Evolutionary conservation across 176 grass and related monocot species (phyloP).

Genomic region (Microstegium vimineum): DNA sequence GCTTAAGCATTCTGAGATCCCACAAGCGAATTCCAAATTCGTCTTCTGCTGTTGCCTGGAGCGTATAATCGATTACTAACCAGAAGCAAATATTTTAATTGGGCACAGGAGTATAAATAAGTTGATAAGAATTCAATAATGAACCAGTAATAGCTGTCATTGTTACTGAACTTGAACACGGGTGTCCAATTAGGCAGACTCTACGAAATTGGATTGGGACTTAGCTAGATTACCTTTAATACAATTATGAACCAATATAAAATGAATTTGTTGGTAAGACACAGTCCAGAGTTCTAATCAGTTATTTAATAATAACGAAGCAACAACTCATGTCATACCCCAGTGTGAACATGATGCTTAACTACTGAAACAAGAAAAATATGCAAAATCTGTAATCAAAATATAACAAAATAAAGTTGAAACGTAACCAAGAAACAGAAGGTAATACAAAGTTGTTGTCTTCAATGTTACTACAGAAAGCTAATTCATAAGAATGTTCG

Average conservation of each 20-base stretch:
- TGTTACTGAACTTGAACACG: background rate
- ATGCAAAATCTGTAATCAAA: background rate
- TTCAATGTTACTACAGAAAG: slow-evolving; percentile 3
- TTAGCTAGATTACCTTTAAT: background rate
- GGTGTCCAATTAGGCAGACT: background rate
- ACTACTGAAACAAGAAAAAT: slow-evolving; percentile 16
- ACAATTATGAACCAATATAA: background rate
- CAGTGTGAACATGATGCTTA: slow-evolving; percentile 1
- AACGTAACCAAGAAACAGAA: slow-evolving; percentile 19
- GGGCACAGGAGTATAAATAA: background rate
- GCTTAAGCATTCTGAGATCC: slow-evolving; percentile 89
- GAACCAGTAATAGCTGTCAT: slow-evolving; percentile 13
- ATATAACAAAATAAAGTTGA: slow-evolving; percentile 2
- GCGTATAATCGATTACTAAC: background rate
- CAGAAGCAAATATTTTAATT: background rate
- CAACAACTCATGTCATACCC: slow-evolving; percentile 4
- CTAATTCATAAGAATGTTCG: background rate
- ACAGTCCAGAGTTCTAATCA: background rate
- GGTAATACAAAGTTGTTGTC: background rate
- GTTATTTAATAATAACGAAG: slow-evolving; percentile 5
- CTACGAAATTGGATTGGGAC: background rate
- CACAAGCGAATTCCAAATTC: slow-evolving; percentile 87
- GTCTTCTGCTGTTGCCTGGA: slow-evolving; percentile 94
- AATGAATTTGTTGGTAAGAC: background rate
- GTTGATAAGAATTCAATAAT: slow-evolving; percentile 14